Evolutionary conservation across 176 grass and related monocot species (phyloP), one percentile per base, ranked within the genome.

Genomic region (Musa troglodytarum): DNA sequence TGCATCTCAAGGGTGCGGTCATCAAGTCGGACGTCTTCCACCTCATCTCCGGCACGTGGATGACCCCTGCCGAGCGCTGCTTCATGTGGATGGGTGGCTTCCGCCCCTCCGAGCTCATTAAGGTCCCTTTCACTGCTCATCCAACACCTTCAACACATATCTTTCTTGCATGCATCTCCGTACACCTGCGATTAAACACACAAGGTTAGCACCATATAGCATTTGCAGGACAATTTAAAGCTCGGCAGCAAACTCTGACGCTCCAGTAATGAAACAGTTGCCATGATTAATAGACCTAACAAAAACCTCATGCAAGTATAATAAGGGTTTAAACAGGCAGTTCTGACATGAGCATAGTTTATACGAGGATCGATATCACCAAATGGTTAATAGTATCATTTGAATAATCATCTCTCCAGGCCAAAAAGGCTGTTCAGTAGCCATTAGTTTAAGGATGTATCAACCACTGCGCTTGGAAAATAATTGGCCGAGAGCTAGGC

Each of bases 81-180:
- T 99, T 99, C 90, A 92, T 99, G 80, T 99, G 95, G 95, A 86
- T 99, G 58, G 95, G 95, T 54, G 95, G 86, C 15, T 94, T 99
- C 80, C 90, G 95, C 12, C 95, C 95, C 54, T 99, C 95, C 21
- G 95, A 94, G 53, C 76, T 94, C 83, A 87, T 99, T 81, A 99
- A 99, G 95, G 95, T 99, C 54, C 64, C 10, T 11, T 9, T 11
- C 66, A 43, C 9, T 20, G 14, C 29, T 34, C 9, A 7, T 12
- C 14, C 13, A 13, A 6, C 9, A 43, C 10, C 1, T 68, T 68
- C 34, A 43, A 43, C 34, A 43, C 17, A 49, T 43, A 0, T 49
- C 11, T 29, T 11, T 68, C 6, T 19, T 69, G 3, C 26, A 69
- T 69, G 67, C 67, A 69, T 69, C 12, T 49, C 28, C 1, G 11